Base-by-base conservation (phyloP, 768 basidiomycete species). In the Termitomyces sp. region DNA sequence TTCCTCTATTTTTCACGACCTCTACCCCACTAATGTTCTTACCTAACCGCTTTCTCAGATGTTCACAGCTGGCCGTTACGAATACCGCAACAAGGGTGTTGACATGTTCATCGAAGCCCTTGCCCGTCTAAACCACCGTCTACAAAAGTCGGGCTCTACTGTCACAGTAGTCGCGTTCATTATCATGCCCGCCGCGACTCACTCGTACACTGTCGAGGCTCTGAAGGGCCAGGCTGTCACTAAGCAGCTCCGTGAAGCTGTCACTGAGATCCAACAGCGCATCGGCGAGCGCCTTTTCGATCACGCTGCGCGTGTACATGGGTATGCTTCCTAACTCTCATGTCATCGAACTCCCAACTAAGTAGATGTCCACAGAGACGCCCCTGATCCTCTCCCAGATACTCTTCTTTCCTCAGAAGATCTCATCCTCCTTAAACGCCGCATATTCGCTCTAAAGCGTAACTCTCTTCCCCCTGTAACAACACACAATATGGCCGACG, bases 401-500 rank as follows among this genome's bases (percentile, higher is more conserved):
- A 79, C 86, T 35, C 81, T 99, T 2, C 78, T 98, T 14, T 92
- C 93, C 0, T 83, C 87, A 32, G 94, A 97, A 71, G 97, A 99
- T 75, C 92, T 92, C 69, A 87, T 98, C 17, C 79, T 95, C 17
- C 82, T 99, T 64, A 99, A 99, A 74, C 87, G 97, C 4, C 88
- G 97, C 56, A 96, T 95, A 59, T 96, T 97, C 68, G 97, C 97
- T 6, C 83, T 99, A 57, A 96, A 94, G 73, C 86, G 97, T 61
- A 92, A 92, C 75, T 86, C 91, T 11, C 83, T 95, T n/a, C 97
- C 97, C 0, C 92, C 97, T 1, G 82, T 99, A 42, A 89, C 89
- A n/a, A 99, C 97, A 16, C 97, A 99, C 77, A 99, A 99, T 75
- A 98, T 98, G 97, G 84, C 82, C 23, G 96, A 98, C 68, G 96